These are phyloP conservation scores for Mortierella sp. DNA, from an alignment of 371 early-diverging fungal genomes.

Conservation along the genomic window DNA sequence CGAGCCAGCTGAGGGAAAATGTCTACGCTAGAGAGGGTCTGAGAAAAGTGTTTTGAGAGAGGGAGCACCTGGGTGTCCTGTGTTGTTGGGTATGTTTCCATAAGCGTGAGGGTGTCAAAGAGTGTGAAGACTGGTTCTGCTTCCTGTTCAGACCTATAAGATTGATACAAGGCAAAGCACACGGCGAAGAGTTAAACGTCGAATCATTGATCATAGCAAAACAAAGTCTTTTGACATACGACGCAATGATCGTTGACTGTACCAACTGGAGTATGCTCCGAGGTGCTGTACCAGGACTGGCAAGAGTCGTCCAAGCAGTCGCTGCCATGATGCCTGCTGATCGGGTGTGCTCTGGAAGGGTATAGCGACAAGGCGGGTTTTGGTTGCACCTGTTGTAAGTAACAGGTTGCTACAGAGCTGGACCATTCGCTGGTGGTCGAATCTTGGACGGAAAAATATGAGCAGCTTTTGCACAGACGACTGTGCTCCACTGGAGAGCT, in stretches of 20 bases:
- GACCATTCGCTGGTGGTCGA: constrained; percentile 41
- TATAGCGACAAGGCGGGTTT: constrained; percentile 15
- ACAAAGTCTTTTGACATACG: background rate
- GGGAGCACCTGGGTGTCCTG: background rate
- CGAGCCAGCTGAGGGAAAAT: constrained; percentile 15
- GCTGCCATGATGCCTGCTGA: constrained; percentile 17
- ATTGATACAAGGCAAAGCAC: background rate
- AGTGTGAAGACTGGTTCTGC: constrained; percentile 20
- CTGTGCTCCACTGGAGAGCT: constrained; percentile 11
- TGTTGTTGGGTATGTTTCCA: constrained; percentile 19
- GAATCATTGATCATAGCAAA: background rate
- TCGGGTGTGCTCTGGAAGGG: constrained; percentile 16
- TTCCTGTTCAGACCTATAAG: constrained; percentile 37
- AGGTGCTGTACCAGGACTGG: constrained; percentile 24
- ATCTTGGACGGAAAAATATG: constrained; percentile 51
- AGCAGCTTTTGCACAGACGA: constrained; percentile 33
- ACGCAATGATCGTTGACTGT: background rate
- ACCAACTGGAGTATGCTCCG: constrained; percentile 27
- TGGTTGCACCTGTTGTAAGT: background rate
- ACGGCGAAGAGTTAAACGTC: background rate
- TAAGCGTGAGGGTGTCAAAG: constrained; percentile 24
- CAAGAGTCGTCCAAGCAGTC: constrained; percentile 18
- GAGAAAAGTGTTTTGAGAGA: constrained; percentile 13
- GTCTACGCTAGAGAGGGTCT: constrained; percentile 11
- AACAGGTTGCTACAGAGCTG: constrained; percentile 36